These are phyloP conservation scores for Sapria himalayana DNA, from an alignment of 345 rosid genomes.

Conservation along the genomic window DNA sequence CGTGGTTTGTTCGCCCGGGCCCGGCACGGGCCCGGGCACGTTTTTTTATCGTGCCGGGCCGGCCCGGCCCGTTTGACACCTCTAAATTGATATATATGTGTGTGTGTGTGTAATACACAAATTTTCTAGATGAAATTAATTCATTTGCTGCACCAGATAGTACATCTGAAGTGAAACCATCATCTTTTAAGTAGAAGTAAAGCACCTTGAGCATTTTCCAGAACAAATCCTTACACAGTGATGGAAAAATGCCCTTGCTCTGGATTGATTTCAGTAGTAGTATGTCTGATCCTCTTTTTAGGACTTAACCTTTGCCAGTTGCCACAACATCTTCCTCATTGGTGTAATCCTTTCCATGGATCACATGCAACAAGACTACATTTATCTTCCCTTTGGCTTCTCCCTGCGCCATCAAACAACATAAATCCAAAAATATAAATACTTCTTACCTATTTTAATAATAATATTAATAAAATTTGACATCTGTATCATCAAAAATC, in stretches of 20 bases:
- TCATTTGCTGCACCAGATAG: conserved; percentile 25
- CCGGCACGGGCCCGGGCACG: too few relatives aligned
- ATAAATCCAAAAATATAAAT: too few relatives aligned
- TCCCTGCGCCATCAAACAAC: conserved; percentile 53
- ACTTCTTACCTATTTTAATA: too few relatives aligned
- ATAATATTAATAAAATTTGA: too few relatives aligned
- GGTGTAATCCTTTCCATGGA: conserved; percentile 9
- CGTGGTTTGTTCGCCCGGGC: too few relatives aligned
- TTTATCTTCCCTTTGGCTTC: conserved; percentile 60
- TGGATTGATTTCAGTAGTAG: conserved; percentile 31
- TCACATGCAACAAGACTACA: conserved; percentile 34
- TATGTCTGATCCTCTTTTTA: conserved; percentile 15
- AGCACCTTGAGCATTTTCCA: conserved; percentile 63
- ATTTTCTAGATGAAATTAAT: too few relatives aligned
- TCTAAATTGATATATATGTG: too few relatives aligned
- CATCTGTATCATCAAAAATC: too few relatives aligned
- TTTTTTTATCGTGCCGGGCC: too few relatives aligned
- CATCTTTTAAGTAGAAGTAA: conserved; percentile 50
- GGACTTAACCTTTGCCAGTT: conserved; percentile 14
- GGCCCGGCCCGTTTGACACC: too few relatives aligned
- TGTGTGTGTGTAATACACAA: too few relatives aligned
- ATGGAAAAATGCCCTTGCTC: conserved; percentile 30
- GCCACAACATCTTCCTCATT: conserved; percentile 22
- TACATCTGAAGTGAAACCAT: conserved; percentile 48
- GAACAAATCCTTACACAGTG: conserved; percentile 51